phyloP scores from a whole-genome alignment of 768 basidiomycete species.

The Termitomyces heimii region DNA sequence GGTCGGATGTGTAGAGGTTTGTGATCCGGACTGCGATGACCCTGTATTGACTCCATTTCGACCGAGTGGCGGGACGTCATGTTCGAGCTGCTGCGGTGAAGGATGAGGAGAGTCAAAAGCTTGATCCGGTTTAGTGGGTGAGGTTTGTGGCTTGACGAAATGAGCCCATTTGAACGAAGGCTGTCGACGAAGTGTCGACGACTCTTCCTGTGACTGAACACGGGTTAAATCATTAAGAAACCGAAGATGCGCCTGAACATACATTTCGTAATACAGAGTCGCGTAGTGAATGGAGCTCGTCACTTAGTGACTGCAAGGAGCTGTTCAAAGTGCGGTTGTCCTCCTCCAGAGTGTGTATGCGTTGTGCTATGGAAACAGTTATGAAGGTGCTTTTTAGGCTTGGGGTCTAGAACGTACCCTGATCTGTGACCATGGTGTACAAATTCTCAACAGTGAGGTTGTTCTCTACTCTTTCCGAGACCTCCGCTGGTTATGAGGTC shows the following conservation, averaged over 20 bases:
- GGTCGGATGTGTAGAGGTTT: constrained; percentile 9
- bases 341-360: constrained; percentile 65
- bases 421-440: constrained; percentile 62
- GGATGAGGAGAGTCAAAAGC: constrained; percentile 67
- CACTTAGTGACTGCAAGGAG: constrained; percentile 55
- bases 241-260: constrained; percentile 12
- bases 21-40: constrained; percentile 18
- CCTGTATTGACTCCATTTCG: constrained; percentile 22
- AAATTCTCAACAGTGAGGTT: constrained; percentile 59
- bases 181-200: constrained; percentile 52
- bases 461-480: constrained; percentile 43
- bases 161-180: constrained; percentile 89
- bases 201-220: constrained; percentile 22
- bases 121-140: constrained; percentile 69
- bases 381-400: neutral
- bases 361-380: constrained; percentile 43
- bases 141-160: constrained; percentile 69
- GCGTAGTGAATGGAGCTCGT: constrained; percentile 51
- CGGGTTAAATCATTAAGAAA: constrained; percentile 5
- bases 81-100: constrained; percentile 74
- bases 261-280: constrained; percentile 35
- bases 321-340: constrained; percentile 70
- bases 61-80: constrained; percentile 46
- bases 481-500: constrained; percentile 41
- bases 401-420: constrained; percentile 42